These are phyloP conservation scores for Ceratocystis eucalypticola DNA, from an alignment of 2,329 filamentous ascomycete species.

Conservation along the genomic window DNA sequence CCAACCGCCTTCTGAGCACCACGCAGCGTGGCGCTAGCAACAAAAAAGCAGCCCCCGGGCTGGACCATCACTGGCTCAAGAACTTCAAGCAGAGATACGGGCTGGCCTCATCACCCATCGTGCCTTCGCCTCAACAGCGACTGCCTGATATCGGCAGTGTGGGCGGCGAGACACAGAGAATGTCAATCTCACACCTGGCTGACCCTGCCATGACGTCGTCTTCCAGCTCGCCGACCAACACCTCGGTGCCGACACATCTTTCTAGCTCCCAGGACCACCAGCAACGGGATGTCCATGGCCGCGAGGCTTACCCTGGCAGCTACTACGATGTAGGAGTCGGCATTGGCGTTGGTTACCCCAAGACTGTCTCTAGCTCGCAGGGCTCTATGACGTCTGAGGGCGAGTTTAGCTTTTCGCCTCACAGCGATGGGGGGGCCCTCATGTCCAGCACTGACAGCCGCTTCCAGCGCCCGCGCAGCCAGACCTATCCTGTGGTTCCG, in stretches of 20 bases:
- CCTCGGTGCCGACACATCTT: not conserved
- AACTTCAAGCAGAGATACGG: slow-evolving; percentile 89
- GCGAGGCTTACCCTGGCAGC: not conserved
- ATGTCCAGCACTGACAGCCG: slow-evolving; percentile 32
- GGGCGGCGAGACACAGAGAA: slow-evolving; percentile 22
- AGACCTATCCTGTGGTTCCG: slow-evolving; percentile 62
- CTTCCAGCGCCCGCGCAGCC: slow-evolving; percentile 64
- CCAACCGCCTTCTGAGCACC: slow-evolving; percentile 62
- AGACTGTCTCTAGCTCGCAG: slow-evolving; percentile 25
- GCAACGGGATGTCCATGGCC: not conserved
- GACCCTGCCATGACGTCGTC: slow-evolving; percentile 25
- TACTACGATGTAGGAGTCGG: slow-evolving; percentile 11
- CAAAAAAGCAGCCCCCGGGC: slow-evolving; percentile 48
- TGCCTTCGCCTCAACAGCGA: slow-evolving; percentile 26
- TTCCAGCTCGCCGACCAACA: slow-evolving; percentile 12
- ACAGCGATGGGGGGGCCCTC: slow-evolving; percentile 56
- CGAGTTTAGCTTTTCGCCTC: slow-evolving; percentile 62
- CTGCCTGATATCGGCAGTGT: slow-evolving; percentile 24
- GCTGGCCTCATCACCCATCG: slow-evolving; percentile 31
- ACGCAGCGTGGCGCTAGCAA: slow-evolving; percentile 53
- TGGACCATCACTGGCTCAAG: slow-evolving; percentile 72
- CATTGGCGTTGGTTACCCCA: not conserved
- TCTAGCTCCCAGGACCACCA: not conserved
- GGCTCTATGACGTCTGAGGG: slow-evolving; percentile 61
- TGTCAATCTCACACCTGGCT: slow-evolving; percentile 28